These are phyloP conservation scores for Cochlearia excelsa DNA, from an alignment of 345 rosid genomes.

Conservation along the genomic window DNA sequence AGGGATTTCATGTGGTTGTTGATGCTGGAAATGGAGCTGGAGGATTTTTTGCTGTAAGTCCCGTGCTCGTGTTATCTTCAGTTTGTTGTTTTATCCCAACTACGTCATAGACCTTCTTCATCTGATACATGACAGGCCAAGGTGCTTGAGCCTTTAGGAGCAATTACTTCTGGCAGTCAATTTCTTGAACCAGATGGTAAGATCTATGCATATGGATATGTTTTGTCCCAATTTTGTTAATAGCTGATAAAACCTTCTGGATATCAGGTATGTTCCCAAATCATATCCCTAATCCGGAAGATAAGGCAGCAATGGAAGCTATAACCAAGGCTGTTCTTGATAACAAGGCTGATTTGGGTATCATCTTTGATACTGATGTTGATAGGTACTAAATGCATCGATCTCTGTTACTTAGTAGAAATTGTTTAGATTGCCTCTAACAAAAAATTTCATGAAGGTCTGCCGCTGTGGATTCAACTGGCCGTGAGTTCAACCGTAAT, in stretches of 20 bases:
- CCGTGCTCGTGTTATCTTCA: not conserved
- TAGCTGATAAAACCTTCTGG: slow-evolving; percentile 16
- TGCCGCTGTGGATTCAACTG: slow-evolving; percentile 97
- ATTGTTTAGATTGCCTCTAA: slow-evolving; percentile 17
- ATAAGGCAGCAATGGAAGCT: slow-evolving; percentile 86
- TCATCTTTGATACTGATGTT: slow-evolving; percentile 97
- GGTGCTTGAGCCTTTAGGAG: slow-evolving; percentile 97
- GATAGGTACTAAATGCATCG: slow-evolving; percentile 57
- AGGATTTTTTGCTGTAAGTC: slow-evolving; percentile 91
- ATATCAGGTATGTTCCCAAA: slow-evolving; percentile 84
- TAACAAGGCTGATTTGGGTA: slow-evolving; percentile 91
- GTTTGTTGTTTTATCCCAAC: not conserved
- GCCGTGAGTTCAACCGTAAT: slow-evolving; percentile 86
- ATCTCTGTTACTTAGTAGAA: slow-evolving; percentile 4
- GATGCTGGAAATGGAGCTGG: slow-evolving; percentile 99
- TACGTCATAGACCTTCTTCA: not conserved
- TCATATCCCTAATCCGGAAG: slow-evolving; percentile 99
- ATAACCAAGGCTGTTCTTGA: slow-evolving; percentile 82
- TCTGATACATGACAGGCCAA: slow-evolving; percentile 54
- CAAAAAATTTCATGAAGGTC: slow-evolving; percentile 50
- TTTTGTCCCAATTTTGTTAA: slow-evolving; percentile 12
- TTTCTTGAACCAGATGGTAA: slow-evolving; percentile 98
- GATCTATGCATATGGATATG: slow-evolving; percentile 15
- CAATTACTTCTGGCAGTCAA: slow-evolving; percentile 86
- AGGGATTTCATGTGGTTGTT: slow-evolving; percentile 92